Evolutionary conservation across 2,329 filamentous ascomycete genomes (phyloP).

Genomic region (Phaeosphaeria sp.): DNA sequence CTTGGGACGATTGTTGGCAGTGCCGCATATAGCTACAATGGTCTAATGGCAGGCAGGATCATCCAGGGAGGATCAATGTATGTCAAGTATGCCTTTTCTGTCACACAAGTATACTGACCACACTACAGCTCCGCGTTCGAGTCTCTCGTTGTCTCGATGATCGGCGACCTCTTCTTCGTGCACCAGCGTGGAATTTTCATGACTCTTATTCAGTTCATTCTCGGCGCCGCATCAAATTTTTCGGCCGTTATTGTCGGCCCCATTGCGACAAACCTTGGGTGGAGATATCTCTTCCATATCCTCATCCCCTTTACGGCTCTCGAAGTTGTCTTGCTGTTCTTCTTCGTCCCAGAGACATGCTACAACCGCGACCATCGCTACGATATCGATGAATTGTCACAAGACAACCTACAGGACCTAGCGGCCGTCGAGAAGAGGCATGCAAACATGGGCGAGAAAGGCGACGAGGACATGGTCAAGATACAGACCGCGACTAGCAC

Average conservation of each 20-base stretch:
- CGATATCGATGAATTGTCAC: constrained; percentile 39
- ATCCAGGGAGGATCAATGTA: constrained; percentile 40
- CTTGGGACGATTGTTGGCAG: constrained; percentile 38
- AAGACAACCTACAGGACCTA: constrained; percentile 36
- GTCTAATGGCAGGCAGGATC: constrained; percentile 40
- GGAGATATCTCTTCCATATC: constrained; percentile 55
- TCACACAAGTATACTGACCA: not conserved
- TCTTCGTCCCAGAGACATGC: constrained; percentile 61
- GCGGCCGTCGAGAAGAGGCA: constrained; percentile 33
- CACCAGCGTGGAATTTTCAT: constrained; percentile 45
- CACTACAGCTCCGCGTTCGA: constrained; percentile 41
- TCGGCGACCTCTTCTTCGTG: constrained; percentile 47
- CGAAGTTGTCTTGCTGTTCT: constrained; percentile 53
- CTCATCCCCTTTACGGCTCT: constrained; percentile 56
- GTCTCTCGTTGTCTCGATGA: constrained; percentile 43
- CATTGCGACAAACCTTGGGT: constrained; percentile 44
- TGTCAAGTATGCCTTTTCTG: constrained; percentile 6
- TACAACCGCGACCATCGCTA: constrained; percentile 52
- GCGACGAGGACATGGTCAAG: constrained; percentile 21
- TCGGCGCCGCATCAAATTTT: constrained; percentile 46
- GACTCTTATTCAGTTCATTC: constrained; percentile 45
- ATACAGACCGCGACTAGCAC: constrained; percentile 28
- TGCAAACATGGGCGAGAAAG: constrained; percentile 12
- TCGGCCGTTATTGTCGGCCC: constrained; percentile 46
- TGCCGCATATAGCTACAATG: constrained; percentile 36